Base-by-base conservation (phyloP, 192 early-diverging fungal genomes). In the Coemansia sp. region DNA sequence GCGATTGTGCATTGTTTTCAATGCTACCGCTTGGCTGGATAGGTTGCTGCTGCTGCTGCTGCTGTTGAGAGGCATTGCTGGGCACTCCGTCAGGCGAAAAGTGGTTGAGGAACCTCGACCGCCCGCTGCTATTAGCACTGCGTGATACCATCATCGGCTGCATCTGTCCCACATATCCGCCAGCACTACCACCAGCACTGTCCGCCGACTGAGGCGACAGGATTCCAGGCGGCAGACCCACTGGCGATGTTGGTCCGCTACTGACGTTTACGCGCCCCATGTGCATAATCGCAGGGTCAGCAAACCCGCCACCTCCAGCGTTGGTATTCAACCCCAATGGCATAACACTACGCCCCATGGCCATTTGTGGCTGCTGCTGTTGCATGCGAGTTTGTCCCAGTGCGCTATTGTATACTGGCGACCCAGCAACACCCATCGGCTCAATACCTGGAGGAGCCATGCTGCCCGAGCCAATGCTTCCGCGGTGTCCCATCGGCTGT, bases 61-160 rank as follows among this genome's bases (percentile, higher is more conserved):
- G 63, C 62, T 67, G 51, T 19, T 57, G 55, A 29, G 50, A 15
- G 17, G 36, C 32, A 23, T 9, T 39, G 59, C 34, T 23, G 36
- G 15, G 31, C 14, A 32, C 37, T 58, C 27, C 34, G 5, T 72
- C 73, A 8, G 58, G 61, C 21, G 73, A 68, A 70, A 81, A 81
- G 46, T 81, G 78, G 68, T 73, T 81, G 41, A 81, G 74, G 58
- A 81, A 81, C 32, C 78, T 67, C 38, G 78, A 81, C 67, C 78
- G 62, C 17, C 78, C 74, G 66, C 78, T 76, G 71, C 78, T 76
- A 59, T 76, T 81, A n/a, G 74, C 74, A 21, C 78, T 81, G 67
- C 78, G 78, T 59, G 78, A 74, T 25, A 69, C 58, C 78, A 80
- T 75, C 2, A 39, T 57, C n/a, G 66, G 27, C 45, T 72, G 63